These are phyloP conservation scores for Spinacia oleracea DNA, from an alignment of 179 eudicot genomes.

Conservation along the genomic window DNA sequence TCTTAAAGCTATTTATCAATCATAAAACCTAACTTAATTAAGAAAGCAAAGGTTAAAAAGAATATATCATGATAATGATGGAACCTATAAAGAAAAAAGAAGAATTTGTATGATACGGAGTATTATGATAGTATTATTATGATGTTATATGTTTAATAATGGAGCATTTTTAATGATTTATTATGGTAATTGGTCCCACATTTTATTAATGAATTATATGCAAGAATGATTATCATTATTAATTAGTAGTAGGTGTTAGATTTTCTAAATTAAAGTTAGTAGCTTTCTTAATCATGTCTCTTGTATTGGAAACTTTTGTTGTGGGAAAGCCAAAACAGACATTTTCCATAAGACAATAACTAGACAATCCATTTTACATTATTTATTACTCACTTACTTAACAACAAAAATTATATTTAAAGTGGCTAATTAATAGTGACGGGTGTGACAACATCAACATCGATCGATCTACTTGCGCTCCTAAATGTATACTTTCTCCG, in stretches of 20 bases:
- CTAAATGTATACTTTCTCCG: no score
- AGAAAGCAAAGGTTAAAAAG: no score
- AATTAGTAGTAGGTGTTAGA: constrained; percentile 19
- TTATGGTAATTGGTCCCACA: constrained; percentile 4
- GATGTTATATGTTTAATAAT: constrained; percentile 16
- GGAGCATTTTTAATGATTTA: not conserved
- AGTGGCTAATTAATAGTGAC: constrained; percentile 5
- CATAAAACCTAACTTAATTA: not conserved
- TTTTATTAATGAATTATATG: constrained; percentile 7
- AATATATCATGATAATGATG: constrained; percentile 21
- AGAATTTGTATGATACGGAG: not conserved
- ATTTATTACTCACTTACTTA: no score
- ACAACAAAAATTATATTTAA: not conserved
- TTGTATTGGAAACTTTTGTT: constrained; percentile 5
- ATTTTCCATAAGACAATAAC: constrained; percentile 14
- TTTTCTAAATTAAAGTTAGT: constrained; percentile 6
- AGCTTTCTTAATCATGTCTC: constrained; percentile 18
- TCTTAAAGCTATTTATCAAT: not conserved
- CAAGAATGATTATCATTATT: constrained; percentile 20
- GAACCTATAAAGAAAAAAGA: not conserved
- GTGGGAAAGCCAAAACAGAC: constrained; percentile 16
- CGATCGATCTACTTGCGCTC: no score
- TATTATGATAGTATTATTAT: constrained; percentile 1
- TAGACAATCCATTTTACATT: not conserved
- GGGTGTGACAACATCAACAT: no score